phyloP scores from a whole-genome alignment of 208 protist species.

The Leptomonas pyrrhocoris region DNA sequence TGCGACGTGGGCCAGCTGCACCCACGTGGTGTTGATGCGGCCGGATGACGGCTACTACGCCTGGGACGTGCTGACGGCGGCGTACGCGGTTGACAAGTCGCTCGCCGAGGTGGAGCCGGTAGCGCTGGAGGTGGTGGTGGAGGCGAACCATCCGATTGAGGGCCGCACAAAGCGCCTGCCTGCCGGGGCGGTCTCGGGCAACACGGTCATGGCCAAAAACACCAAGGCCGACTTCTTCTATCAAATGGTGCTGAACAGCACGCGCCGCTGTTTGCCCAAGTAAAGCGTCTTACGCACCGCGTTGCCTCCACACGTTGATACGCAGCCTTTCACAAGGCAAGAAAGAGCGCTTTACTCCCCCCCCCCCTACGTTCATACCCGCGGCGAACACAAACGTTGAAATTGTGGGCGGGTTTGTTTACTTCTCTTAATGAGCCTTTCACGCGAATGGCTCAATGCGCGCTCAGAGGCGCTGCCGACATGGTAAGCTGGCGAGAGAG shows the following conservation, averaged over 20 bases:
- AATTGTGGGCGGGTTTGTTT: too few species aligned
- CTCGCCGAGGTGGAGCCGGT: conserved; percentile 60
- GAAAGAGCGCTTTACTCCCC: background rate
- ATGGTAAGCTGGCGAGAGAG: too few species aligned
- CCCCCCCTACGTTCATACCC: too few species aligned
- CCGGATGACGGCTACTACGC: conserved; percentile 84
- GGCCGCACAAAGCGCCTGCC: conserved; percentile 46
- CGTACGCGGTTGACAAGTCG: conserved; percentile 65
- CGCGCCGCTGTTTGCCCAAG: conserved; percentile 40
- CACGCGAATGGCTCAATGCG: too few species aligned
- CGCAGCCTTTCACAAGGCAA: background rate
- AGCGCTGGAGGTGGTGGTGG: conserved; percentile 55
- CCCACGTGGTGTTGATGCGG: conserved; percentile 65
- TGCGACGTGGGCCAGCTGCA: conserved; percentile 79
- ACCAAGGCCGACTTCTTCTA: conserved; percentile 68
- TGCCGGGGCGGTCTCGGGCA: background rate
- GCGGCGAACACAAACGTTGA: too few species aligned
- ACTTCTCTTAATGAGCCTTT: background rate
- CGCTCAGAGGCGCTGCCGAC: too few species aligned
- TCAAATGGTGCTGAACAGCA: conserved; percentile 57
- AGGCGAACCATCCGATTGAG: conserved; percentile 47
- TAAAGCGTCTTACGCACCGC: too few species aligned
- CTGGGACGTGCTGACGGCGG: conserved; percentile 89
- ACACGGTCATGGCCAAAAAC: conserved; percentile 61
- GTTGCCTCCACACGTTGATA: too few species aligned